Percentiles rank a stretch among this genome's conserved stretches.
phyloP scores from a whole-genome alignment of 768 basidiomycete genomes.

The Scleroderma citrinum region DNA sequence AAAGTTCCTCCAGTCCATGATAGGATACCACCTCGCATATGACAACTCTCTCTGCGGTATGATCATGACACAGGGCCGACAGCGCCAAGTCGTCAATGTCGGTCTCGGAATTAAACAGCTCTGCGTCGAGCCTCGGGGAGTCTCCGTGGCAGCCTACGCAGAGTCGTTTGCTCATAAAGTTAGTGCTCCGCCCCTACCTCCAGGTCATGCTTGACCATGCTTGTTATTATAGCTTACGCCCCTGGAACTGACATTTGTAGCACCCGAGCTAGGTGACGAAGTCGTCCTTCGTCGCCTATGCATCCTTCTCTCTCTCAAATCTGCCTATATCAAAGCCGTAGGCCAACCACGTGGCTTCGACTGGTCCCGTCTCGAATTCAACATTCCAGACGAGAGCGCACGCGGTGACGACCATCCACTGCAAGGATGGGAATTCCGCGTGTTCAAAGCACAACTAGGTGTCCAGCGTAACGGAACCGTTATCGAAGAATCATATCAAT shows the following conservation, averaged over 20 bases:
- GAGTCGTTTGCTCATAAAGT: conserved; percentile 77
- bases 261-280: conserved; percentile 50
- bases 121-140: conserved; percentile 54
- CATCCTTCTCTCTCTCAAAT: conserved; percentile 73
- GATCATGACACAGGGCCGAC: conserved; percentile 77
- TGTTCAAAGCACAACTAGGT: conserved; percentile 70
- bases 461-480: conserved; percentile 49
- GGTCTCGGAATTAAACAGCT: conserved; percentile 75
- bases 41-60: conserved; percentile 72
- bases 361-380: conserved; percentile 76
- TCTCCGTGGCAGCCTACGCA: conserved; percentile 55
- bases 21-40: conserved; percentile 70
- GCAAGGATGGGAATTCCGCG: conserved; percentile 80
- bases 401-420: conserved; percentile 64
- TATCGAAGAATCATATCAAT: conserved; percentile 67
- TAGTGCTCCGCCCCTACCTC: conserved; percentile 9
- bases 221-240: conserved; percentile 35
- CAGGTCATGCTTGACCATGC: background rate
- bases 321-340: conserved; percentile 79
- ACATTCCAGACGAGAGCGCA: conserved; percentile 57
- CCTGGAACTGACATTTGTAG: conserved; percentile 49
- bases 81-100: conserved; percentile 72
- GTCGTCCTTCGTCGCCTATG: conserved; percentile 67
- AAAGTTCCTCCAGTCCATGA: conserved; percentile 65
- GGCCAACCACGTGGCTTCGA: conserved; percentile 80